Evolutionary conservation across 1,284 basidiomycete species (phyloP), one percentile per base, ranked within the genome.

Genomic region (Naganishia liquefaciens): DNA sequence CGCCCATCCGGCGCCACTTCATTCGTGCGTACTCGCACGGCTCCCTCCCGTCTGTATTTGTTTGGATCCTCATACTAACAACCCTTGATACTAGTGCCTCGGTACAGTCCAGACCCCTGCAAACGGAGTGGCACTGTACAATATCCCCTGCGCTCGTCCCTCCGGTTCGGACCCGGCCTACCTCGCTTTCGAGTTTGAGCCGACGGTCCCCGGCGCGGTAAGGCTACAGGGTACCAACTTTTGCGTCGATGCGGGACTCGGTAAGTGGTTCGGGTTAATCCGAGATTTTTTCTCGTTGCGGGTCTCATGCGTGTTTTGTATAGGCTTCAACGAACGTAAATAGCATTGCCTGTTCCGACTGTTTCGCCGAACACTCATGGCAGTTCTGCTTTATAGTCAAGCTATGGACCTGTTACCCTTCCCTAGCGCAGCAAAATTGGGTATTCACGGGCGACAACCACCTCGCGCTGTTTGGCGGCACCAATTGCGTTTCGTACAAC

Each of bases 381-480:
- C 25, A 25, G 6, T 23, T 7, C 6, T 23, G 5, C 27, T 3
- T 15, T 25, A 3, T 19, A 53, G 50, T 49, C 54, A 67, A 67
- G 40, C 28, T 67, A 37, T 67, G 62, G 54, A 67, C 65, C 42
- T 67, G 65, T 23, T 57, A 37, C 25, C 60, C 58, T 13, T 27
- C 6, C 6, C 28, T 23, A 6, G 21, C 28, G 30, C 57, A 60
- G 21, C 57, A 60, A 23, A 21, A 28, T 10, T 60, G 57, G 57
- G 57, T 60, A 4, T 60, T 40, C 33, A 60, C 57, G 7, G 57
- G 46, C 37, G 75, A 74, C 68, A 63, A 71, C 58, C 70, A 72
- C 27, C 73, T 76, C 50, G 74, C 75, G 42, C 69, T 75, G 43
- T 74, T 71, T 28, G 73, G 65, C 13, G 58, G 62, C 7, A 50